Base-by-base conservation (phyloP, 352 stramenopile species). In the Phytophthora kernoviae region DNA sequence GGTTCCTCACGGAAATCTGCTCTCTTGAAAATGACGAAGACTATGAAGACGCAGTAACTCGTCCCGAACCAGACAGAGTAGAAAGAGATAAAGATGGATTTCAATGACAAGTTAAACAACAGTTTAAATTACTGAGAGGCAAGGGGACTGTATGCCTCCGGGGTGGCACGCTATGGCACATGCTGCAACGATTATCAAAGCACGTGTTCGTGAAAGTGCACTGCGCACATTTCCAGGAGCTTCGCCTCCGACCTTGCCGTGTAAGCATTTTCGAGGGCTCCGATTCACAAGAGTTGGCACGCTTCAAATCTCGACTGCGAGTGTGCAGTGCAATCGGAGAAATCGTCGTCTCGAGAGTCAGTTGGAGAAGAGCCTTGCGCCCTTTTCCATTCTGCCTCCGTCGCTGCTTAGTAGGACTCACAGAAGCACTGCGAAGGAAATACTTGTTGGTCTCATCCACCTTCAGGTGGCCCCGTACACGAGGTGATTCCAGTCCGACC, bases 131-230 rank as follows among this genome's bases (percentile, higher is more conserved):
- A 63, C 34, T 70, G 46, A 15, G 45, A 77, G 22, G 18, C 55
- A 17, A 73, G 26, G 7, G 63, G 48, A 45, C 30, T 44, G 58
- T 58, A 69, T 0, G 58, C 54, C 24, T 71, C 68, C 14, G 58
- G 41, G 67, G 63, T 45, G 66, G 59, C 22, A 68, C 18, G 32
- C 68, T 68, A 46, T 68, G 74, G 59, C 79, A 91, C 79, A 91
- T 91, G 54, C 78, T 84, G 70, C 82, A 91, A 26, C 68, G 57
- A 17, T 58, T 77, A 47, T 88, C 78, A 33, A 91, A 90, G 67
- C 82, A 91, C 39, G 76, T 88, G 62, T 91, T 91, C 45, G 84
- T 76, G 49, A 77, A 91, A 15, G 82, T 91, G 68, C 82, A 91
- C 47, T 83, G 57, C 20, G 39, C 15, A 40, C 82, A 91, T 15